These are phyloP conservation scores for Stygiomarasmius scandens DNA, from an alignment of 1,284 basidiomycete genomes.

Conservation along the genomic window DNA sequence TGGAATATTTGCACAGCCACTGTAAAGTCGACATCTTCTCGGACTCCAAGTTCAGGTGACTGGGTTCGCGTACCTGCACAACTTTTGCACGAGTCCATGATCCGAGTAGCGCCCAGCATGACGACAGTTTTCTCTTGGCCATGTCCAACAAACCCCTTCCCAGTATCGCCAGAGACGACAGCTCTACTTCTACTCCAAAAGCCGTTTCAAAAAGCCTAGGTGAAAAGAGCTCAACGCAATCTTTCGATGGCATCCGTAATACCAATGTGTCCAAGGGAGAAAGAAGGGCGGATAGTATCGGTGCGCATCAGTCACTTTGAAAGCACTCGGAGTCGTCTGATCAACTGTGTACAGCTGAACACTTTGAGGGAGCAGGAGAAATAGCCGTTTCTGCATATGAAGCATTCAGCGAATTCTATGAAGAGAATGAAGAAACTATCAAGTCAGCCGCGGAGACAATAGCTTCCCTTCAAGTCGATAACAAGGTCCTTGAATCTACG, in stretches of 20 bases:
- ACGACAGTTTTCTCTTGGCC: too few species aligned
- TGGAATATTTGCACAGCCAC: too few species aligned
- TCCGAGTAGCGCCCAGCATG: too few species aligned
- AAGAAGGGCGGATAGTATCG: not conserved
- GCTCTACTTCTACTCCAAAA: not conserved
- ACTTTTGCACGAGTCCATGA: too few species aligned
- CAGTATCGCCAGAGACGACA: not conserved
- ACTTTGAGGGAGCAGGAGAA: not conserved
- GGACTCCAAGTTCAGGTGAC: too few species aligned
- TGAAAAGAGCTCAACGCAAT: not conserved
- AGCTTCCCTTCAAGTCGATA: constrained; percentile 3
- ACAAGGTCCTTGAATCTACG: constrained; percentile 19
- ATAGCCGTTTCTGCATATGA: constrained; percentile 4
- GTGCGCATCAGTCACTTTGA: not conserved
- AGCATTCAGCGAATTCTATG: constrained; percentile 5
- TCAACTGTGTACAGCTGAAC: not conserved
- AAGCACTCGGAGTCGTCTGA: not conserved
- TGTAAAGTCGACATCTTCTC: too few species aligned
- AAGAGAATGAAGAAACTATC: constrained; percentile 4
- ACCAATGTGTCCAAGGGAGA: constrained; percentile 4
- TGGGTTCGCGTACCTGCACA: too few species aligned
- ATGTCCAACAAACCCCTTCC: not conserved
- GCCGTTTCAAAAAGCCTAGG: not conserved
- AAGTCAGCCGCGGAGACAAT: constrained; percentile 4
- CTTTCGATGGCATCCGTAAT: not conserved